These are phyloP conservation scores for Neophaeococcomyces mojaviensis DNA, from an alignment of 2,329 filamentous ascomycete species.

Conservation along the genomic window DNA sequence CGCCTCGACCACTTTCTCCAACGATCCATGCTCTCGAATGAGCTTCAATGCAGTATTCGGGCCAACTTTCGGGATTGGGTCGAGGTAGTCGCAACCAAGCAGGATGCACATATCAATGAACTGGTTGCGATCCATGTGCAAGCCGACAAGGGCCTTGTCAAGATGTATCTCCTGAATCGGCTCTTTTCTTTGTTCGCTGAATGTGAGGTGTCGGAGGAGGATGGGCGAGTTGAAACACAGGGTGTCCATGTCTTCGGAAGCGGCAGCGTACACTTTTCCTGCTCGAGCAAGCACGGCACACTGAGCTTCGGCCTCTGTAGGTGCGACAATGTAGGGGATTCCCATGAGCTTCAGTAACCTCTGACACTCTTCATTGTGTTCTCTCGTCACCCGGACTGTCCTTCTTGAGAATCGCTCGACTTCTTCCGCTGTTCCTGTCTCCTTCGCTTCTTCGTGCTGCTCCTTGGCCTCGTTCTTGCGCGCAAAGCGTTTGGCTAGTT, in stretches of 20 bases:
- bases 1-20: constrained; percentile 78
- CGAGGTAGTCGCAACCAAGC: constrained; percentile 94
- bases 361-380: constrained; percentile 95
- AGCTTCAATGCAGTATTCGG: constrained; percentile 87
- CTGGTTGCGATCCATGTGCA: constrained; percentile 70
- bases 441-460: constrained; percentile 87
- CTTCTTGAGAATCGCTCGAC: constrained; percentile 93
- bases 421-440: constrained; percentile 94
- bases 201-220: constrained; percentile 83
- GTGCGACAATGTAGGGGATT: constrained; percentile 87
- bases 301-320: constrained; percentile 94
- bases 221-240: constrained; percentile 92
- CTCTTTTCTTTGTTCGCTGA: constrained; percentile 94
- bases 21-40: constrained; percentile 80
- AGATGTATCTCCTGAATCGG: constrained; percentile 93
- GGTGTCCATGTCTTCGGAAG: constrained; percentile 98
- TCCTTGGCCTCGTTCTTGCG: constrained; percentile 89
- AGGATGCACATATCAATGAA: constrained; percentile 98
- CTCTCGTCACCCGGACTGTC: constrained; percentile 88
- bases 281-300: constrained; percentile 81
- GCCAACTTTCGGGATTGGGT: constrained; percentile 90
- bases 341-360: constrained; percentile 89
- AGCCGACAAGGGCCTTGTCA: constrained; percentile 74
- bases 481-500: constrained; percentile 91
- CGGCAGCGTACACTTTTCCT: constrained; percentile 93